Conservation (phyloP, 805 yeast genomes). For the Trichomonascus vanleenenianus region DNA sequence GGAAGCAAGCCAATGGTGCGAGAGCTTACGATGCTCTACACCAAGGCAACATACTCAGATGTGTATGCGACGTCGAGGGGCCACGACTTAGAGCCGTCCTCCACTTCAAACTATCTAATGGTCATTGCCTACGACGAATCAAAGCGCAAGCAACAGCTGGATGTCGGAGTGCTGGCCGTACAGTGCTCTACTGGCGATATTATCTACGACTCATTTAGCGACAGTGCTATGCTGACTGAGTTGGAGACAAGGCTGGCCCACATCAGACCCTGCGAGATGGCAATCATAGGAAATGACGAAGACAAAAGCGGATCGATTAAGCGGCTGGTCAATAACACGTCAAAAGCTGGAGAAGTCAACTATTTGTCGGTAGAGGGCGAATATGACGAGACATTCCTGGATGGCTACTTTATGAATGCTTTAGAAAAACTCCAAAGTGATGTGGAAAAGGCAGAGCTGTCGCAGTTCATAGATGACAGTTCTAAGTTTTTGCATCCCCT, state of each 20-base stretch:
- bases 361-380: not conserved
- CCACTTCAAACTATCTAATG: conserved; percentile 20
- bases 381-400: not conserved
- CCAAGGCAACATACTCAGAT: conserved; percentile 80
- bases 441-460: not conserved
- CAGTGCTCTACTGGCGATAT: conserved; percentile 73
- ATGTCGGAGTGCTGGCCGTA: conserved; percentile 48
- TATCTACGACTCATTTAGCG: conserved; percentile 62
- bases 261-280: conserved; percentile 68
- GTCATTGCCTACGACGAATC: conserved; percentile 14
- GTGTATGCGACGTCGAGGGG: not conserved
- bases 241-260: conserved; percentile 69
- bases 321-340: conserved; percentile 10
- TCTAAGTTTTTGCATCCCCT: conserved; percentile 18
- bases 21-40: conserved; percentile 60
- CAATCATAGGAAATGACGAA: conserved; percentile 39
- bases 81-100: not conserved
- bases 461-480: conserved; percentile 18
- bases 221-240: conserved; percentile 47
- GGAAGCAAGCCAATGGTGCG: conserved; percentile 55
- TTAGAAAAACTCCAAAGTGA: not conserved
- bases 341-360: not conserved
- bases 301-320: conserved; percentile 23
- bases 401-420: not conserved
- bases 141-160: conserved; percentile 9